Conservation (phyloP, 2,329 filamentous ascomycete genomes). For the Microdochium trichocladiopsis region DNA sequence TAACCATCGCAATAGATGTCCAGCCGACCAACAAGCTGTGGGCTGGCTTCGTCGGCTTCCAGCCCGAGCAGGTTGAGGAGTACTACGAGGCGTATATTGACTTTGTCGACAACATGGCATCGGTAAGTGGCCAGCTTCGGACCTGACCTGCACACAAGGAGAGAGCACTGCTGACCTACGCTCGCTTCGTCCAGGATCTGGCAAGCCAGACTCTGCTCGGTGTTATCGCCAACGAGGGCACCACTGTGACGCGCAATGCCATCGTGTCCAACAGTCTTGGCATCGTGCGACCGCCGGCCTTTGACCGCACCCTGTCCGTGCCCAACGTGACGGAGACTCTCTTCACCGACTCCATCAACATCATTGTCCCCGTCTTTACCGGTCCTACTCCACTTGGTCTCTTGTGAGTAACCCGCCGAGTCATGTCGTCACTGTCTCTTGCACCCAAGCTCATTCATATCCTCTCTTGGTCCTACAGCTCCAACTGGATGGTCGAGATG, state of each 20-base stretch:
- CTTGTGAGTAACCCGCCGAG: conserved; percentile 6
- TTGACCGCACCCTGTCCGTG: conserved; percentile 19
- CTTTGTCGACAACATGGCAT: conserved; percentile 8
- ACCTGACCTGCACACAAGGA: too few relatives aligned
- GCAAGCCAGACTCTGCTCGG: conserved; percentile 13
- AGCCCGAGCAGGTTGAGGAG: conserved; percentile 3
- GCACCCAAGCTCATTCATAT: conserved; percentile 1
- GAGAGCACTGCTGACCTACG: neutral
- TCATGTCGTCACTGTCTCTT: neutral
- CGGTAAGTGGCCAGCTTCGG: neutral
- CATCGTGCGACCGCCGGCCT: conserved; percentile 16
- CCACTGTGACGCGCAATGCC: conserved; percentile 16
- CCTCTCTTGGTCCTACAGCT: conserved; percentile 2
- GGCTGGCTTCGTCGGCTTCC: conserved; percentile 27
- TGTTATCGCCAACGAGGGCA: conserved; percentile 24
- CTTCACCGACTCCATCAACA: neutral
- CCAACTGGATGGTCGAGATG: conserved; percentile 25
- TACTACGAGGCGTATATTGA: conserved; percentile 13
- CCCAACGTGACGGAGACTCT: conserved; percentile 13
- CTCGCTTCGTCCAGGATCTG: neutral
- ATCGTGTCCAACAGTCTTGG: conserved; percentile 24
- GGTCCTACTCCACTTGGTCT: conserved; percentile 19
- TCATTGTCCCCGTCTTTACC: conserved; percentile 14
- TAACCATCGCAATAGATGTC: neutral
- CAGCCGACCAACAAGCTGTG: conserved; percentile 13